Evolutionary conservation across 768 basidiomycete species (phyloP).

Genomic region (Naganishia onofrii): DNA sequence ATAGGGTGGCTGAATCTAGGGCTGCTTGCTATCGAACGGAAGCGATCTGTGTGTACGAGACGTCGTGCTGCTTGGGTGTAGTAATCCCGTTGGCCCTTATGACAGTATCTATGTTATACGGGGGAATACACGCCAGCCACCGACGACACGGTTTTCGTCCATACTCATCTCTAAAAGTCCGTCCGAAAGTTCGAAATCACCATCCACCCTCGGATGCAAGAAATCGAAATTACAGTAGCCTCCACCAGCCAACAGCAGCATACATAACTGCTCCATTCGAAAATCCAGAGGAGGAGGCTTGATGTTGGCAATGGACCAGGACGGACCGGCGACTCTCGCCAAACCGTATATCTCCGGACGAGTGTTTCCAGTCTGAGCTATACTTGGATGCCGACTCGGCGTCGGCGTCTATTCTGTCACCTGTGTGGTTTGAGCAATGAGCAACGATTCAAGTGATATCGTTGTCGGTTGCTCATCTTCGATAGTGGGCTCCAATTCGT

Average conservation of each 20-base stretch:
- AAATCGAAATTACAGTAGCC: conserved; percentile 24
- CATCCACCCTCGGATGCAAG: conserved; percentile 4
- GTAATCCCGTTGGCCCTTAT: neutral
- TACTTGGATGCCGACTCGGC: too few relatives aligned
- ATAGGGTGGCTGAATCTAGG: neutral
- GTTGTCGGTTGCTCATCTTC: too few relatives aligned
- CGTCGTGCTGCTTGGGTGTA: neutral
- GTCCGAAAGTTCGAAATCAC: conserved; percentile 26
- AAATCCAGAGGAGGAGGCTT: too few relatives aligned
- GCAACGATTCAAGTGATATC: too few relatives aligned
- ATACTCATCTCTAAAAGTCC: neutral
- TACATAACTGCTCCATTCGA: too few relatives aligned
- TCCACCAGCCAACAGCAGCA: neutral
- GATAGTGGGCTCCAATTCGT: too few relatives aligned
- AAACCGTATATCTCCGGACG: conserved; percentile 3
- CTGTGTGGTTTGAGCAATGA: too few relatives aligned
- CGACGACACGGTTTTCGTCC: conserved; percentile 2
- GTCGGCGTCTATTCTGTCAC: too few relatives aligned
- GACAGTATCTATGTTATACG: neutral
- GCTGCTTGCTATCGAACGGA: neutral
- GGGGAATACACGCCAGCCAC: neutral
- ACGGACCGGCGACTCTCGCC: too few relatives aligned
- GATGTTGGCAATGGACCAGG: too few relatives aligned
- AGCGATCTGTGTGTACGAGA: neutral
- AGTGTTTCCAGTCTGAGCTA: too few relatives aligned